A percentile compares a stretch with the other conserved stretches of the same genome.
Conservation (phyloP, 2,329 filamentous ascomycete genomes). For the Ilyonectria sp. region DNA sequence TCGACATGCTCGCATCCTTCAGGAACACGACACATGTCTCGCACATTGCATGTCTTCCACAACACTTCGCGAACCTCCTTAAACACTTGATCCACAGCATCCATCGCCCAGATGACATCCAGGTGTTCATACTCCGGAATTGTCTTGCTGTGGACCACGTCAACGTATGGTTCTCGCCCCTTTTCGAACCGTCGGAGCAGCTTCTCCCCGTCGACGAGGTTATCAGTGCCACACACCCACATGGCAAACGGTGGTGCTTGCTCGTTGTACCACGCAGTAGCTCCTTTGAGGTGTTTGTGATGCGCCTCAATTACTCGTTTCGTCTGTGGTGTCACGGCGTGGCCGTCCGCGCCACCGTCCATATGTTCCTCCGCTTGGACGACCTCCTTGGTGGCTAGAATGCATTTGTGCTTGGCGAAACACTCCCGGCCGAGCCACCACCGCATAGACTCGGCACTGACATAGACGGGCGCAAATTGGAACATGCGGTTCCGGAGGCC, state of each 20-base stretch:
- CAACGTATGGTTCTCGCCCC: constrained; percentile 85
- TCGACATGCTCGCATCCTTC: constrained; percentile 71
- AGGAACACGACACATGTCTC: constrained; percentile 74
- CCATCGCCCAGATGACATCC: constrained; percentile 96
- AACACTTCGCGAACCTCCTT: constrained; percentile 84
- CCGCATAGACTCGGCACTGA: constrained; percentile 90
- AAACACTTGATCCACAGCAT: constrained; percentile 86
- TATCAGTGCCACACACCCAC: constrained; percentile 88
- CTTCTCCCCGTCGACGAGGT: constrained; percentile 85
- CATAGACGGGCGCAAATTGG: constrained; percentile 92
- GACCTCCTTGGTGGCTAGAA: constrained; percentile 83
- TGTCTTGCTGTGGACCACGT: constrained; percentile 84
- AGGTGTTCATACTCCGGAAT: constrained; percentile 93
- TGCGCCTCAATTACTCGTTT: constrained; percentile 51
- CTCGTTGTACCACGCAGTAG: constrained; percentile 85
- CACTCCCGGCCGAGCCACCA: constrained; percentile 96
- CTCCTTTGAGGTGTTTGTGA: constrained; percentile 60
- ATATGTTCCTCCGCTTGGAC: constrained; percentile 73
- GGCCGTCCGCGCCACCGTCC: constrained; percentile 61
- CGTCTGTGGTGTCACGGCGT: constrained; percentile 40
- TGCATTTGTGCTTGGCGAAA: constrained; percentile 85
- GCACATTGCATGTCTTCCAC: constrained; percentile 80
- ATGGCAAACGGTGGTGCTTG: constrained; percentile 87
- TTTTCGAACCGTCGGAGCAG: constrained; percentile 82
- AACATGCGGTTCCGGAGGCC: constrained; percentile 87